Conservation (phyloP, 1,139 yeast genomes). For the Taphrina pruni region DNA sequence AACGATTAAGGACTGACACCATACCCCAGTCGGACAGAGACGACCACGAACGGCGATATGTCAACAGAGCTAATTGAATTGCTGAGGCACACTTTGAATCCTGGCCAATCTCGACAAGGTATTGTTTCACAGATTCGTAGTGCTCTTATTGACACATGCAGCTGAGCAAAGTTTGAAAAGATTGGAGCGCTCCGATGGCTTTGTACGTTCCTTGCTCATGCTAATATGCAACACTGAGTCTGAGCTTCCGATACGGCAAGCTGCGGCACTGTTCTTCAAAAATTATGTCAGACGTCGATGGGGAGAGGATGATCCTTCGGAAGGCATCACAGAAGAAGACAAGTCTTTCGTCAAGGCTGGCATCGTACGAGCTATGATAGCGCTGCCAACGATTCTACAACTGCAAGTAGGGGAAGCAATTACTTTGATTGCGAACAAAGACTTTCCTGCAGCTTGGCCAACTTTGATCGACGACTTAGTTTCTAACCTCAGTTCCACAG, state of each 20-base stretch:
- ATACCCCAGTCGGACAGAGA: too few relatives aligned
- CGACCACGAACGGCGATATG: slow-evolving; percentile 2
- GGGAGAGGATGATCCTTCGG: slow-evolving; percentile 51
- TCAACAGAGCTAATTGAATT: slow-evolving; percentile 42
- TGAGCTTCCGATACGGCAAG: slow-evolving; percentile 68
- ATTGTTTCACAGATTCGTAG: not conserved
- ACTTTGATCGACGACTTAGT: slow-evolving; percentile 72
- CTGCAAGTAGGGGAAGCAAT: slow-evolving; percentile 93
- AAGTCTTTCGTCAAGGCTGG: slow-evolving; percentile 64
- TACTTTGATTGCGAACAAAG: slow-evolving; percentile 90
- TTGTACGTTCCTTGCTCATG: slow-evolving; percentile 74
- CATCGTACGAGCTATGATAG: slow-evolving; percentile 81
- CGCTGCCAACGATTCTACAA: slow-evolving; percentile 75
- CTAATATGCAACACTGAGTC: slow-evolving; percentile 71
- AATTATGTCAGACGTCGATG: slow-evolving; percentile 83
- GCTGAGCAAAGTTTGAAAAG: slow-evolving; percentile 59
- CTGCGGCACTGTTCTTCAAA: slow-evolving; percentile 90
- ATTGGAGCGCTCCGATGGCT: slow-evolving; percentile 72
- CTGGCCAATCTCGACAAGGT: slow-evolving; percentile 46
- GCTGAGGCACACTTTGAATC: slow-evolving; percentile 46
- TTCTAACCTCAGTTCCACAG: slow-evolving; percentile 63
- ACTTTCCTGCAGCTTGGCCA: slow-evolving; percentile 91
- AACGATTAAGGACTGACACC: too few relatives aligned
- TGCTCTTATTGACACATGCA: slow-evolving; percentile 19
- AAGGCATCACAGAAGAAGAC: slow-evolving; percentile 14